Evolutionary conservation across 495 filamentous ascomycete species (phyloP).

Genomic region (Xylaria palmicola): DNA sequence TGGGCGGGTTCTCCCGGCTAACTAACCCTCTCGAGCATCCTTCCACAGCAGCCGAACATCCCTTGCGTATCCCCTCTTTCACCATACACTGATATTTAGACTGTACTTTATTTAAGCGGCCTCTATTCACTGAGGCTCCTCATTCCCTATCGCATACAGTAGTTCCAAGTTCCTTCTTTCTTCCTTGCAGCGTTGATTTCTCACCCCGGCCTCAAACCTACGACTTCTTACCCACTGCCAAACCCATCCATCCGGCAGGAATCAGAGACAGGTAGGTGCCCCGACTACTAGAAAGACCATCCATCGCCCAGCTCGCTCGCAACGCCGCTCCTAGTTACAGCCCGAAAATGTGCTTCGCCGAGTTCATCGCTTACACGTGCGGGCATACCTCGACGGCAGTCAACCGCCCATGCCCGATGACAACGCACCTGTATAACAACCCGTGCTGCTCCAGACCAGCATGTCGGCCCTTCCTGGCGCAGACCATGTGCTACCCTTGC

Average conservation of each 20-base stretch:
- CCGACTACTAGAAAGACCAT: too few species aligned
- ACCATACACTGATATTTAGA: not conserved
- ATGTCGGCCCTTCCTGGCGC: constrained; percentile 24
- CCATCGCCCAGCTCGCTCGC: not conserved
- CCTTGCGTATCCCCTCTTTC: not conserved
- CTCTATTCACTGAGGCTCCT: not conserved
- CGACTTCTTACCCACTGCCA: not conserved
- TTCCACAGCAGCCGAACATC: not conserved
- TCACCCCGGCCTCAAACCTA: not conserved
- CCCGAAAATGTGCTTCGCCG: constrained; percentile 46
- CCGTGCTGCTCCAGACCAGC: constrained; percentile 33
- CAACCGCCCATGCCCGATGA: constrained; percentile 42
- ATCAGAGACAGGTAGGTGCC: too few species aligned
- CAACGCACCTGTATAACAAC: constrained; percentile 34
- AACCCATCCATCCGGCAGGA: too few species aligned
- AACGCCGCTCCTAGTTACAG: not conserved
- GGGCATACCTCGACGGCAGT: constrained; percentile 40
- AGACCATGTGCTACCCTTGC: constrained; percentile 40
- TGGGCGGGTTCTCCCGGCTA: too few species aligned
- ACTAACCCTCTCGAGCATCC: too few species aligned
- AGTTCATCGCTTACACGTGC: constrained; percentile 45
- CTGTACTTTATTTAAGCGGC: not conserved
- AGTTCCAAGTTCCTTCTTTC: not conserved
- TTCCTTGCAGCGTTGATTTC: not conserved
- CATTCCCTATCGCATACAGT: not conserved